Evolutionary conservation across 768 basidiomycete species (phyloP).

Genomic region (Wakefieldia striispora): DNA sequence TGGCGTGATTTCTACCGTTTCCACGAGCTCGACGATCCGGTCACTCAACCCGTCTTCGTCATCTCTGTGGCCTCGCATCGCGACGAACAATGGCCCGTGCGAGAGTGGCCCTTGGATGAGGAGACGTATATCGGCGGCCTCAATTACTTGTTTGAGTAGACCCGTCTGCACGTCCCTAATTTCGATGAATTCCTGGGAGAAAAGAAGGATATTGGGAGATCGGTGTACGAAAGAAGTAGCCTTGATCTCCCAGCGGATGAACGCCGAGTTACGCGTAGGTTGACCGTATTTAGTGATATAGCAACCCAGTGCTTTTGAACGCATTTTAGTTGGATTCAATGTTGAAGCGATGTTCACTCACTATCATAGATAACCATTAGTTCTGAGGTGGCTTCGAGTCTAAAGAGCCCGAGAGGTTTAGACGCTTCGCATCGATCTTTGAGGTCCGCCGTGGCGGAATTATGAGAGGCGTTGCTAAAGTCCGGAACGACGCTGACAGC

Average conservation of each 20-base stretch:
- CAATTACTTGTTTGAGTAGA: conserved; percentile 78
- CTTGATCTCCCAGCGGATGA: conserved; percentile 77
- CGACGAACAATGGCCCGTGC: conserved; percentile 53
- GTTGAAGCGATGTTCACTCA: conserved; percentile 31
- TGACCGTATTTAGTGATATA: conserved; percentile 71
- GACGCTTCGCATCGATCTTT: conserved; percentile 56
- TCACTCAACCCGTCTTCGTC: conserved; percentile 59
- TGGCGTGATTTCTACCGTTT: conserved; percentile 58
- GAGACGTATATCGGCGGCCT: conserved; percentile 66
- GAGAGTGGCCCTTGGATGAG: conserved; percentile 41
- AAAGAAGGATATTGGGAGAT: conserved; percentile 63
- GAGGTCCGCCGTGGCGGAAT: conserved; percentile 45
- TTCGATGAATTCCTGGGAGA: conserved; percentile 76
- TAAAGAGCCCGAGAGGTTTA: conserved; percentile 67
- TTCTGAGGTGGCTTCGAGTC: conserved; percentile 46
- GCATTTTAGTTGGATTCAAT: conserved; percentile 2
- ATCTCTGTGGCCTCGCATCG: conserved; percentile 59
- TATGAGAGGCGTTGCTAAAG: conserved; percentile 40
- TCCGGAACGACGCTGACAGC: conserved; percentile 57
- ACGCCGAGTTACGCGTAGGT: conserved; percentile 58
- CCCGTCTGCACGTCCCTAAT: conserved; percentile 64
- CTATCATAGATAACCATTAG: conserved; percentile 75
- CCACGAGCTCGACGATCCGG: conserved; percentile 63
- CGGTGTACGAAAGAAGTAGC: conserved; percentile 62
- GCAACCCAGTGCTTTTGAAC: conserved; percentile 61